Percentiles rank a stretch among this genome's conserved stretches.
These are phyloP conservation scores for Smallanthus sonchifolius DNA, from an alignment of 129 eudicot species.

Conservation along the genomic window DNA sequence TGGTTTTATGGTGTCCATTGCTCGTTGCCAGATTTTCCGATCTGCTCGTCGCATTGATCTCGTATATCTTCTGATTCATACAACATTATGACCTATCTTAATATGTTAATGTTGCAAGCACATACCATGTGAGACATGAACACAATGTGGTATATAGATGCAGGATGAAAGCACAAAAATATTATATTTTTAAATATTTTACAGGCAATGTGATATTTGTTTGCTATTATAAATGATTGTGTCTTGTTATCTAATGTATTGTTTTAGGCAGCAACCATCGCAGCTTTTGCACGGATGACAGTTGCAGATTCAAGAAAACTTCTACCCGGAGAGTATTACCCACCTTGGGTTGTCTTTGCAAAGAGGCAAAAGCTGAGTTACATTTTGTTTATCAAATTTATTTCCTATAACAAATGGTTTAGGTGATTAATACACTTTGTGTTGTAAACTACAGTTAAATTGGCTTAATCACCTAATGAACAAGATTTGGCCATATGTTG, in stretches of 20 bases:
- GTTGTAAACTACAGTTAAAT: slow-evolving; percentile 45
- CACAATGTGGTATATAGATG: background rate
- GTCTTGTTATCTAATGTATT: background rate
- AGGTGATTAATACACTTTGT: slow-evolving; percentile 5
- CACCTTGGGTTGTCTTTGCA: slow-evolving; percentile 85
- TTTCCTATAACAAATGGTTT: background rate
- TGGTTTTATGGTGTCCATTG: slow-evolving; percentile 55
- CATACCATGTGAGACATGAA: background rate
- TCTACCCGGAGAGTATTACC: slow-evolving; percentile 67
- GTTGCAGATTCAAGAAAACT: slow-evolving; percentile 84
- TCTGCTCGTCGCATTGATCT: slow-evolving; percentile 60
- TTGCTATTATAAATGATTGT: background rate
- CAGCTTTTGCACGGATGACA: slow-evolving; percentile 75
- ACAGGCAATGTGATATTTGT: too few relatives aligned
- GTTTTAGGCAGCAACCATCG: slow-evolving; percentile 62
- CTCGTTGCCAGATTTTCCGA: slow-evolving; percentile 54
- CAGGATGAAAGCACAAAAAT: background rate
- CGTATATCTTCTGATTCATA: slow-evolving; percentile 33
- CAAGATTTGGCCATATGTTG: slow-evolving; percentile 92
- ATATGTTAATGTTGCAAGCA: background rate
- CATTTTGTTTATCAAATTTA: background rate
- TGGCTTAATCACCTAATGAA: slow-evolving; percentile 75
- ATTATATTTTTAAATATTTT: too few relatives aligned
- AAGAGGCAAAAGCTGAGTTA: slow-evolving; percentile 66
- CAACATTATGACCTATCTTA: background rate